Base-by-base conservation (phyloP, 768 basidiomycete genomes). In the Lentinus tigrinus region DNA sequence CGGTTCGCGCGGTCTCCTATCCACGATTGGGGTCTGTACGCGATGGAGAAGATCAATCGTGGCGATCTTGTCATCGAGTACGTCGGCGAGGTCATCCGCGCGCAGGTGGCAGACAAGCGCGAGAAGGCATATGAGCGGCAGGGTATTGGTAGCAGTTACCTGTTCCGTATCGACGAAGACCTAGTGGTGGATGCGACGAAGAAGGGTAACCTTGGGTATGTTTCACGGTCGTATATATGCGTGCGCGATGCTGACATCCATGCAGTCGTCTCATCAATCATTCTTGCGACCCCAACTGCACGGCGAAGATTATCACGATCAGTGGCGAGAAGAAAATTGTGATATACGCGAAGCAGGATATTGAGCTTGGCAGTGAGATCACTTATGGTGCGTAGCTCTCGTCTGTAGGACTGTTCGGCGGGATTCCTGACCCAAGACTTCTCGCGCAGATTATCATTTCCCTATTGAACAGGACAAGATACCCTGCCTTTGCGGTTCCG, bases 31-130 rank as follows among this genome's bases (percentile, higher is more conserved):
- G 97, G 97, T 4, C 71, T 99, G 68, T 99, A 98, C 70, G 95
- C 97, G 28, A 91, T 97, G 91, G 97, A 99, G 78, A 84, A 85
- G 68, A 98, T 99, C 63, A 85, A 89, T 6, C 77, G 83, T 37
- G 94, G 94, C 4, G 97, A 99, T 76, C 98, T 99, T 95, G 96
- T 99, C 28, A 98, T 98, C 73, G 97, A 99, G 76, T 99, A 99
- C 68, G 97, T 99, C 7, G 97, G 97, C 19, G 97, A 99, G 80
- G 82, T 98, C 62, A 94, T 98, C 63, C 83, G 97, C 10, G 93
- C 94, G 43, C 89, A 91, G 67, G 93, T 98, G 11, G 97, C 97
- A 26, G 97, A 98, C 66, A 93, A 95, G 72, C 82, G 97, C 48
- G 97, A 99, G 79, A 96, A 97, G 78, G 85, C 87, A 64, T 99